Evolutionary conservation across 1,284 basidiomycete species (phyloP).

Genomic region (Rhodotorula sp.): DNA sequence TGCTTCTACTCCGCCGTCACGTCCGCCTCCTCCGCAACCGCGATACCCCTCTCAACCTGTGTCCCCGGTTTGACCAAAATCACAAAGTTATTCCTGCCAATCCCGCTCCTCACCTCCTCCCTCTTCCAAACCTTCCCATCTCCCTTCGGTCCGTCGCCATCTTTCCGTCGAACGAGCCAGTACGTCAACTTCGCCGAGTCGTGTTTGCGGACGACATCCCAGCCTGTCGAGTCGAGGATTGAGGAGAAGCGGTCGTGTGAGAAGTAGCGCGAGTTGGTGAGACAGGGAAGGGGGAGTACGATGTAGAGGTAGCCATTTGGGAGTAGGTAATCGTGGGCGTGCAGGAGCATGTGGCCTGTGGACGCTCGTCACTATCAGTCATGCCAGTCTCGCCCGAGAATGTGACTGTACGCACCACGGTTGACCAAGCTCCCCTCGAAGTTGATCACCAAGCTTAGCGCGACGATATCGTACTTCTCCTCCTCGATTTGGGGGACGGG

Average conservation of each 20-base stretch:
- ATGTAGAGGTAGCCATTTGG: constrained; percentile 48
- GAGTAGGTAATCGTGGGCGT: constrained; percentile 42
- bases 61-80: constrained; percentile 37
- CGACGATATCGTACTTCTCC: constrained; percentile 48
- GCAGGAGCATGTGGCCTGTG: constrained; percentile 42
- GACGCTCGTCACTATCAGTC: background rate
- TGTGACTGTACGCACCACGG: constrained; percentile 39
- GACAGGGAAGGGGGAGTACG: constrained; percentile 51
- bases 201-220: constrained; percentile 45
- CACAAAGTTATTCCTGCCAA: constrained; percentile 50
- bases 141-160: constrained; percentile 40
- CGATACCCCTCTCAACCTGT: background rate
- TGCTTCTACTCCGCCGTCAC: no score
- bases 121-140: constrained; percentile 48
- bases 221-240: constrained; percentile 49
- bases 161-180: constrained; percentile 45
- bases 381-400: background rate
- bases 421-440: constrained; percentile 49
- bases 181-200: constrained; percentile 49
- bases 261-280: constrained; percentile 48
- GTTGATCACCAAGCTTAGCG: constrained; percentile 51
- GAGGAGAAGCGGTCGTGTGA: constrained; percentile 45
- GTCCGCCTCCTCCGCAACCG: no score
- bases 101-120: constrained; percentile 46
- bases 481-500: constrained; percentile 37